Percentiles rank a stretch among this genome's conserved stretches.
Conservation (phyloP, 73 alveolate species). For the Paramecium sonneborni region DNA sequence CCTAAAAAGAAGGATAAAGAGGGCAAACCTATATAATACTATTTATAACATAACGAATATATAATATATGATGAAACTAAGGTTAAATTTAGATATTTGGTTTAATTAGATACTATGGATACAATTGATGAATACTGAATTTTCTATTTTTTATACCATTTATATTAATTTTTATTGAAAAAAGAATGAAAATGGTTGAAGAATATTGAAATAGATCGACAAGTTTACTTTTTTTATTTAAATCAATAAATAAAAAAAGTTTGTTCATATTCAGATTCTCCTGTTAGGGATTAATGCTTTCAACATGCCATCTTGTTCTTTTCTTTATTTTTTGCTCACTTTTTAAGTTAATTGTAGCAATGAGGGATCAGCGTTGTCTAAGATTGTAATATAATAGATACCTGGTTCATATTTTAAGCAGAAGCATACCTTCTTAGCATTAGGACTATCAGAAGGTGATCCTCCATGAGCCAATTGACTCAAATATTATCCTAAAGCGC, state of each 20-base stretch:
- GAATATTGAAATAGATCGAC: background rate
- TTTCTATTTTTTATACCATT: background rate
- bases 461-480: conserved; percentile 59
- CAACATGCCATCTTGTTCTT: background rate
- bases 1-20: background rate
- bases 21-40: background rate
- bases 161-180: too few relatives aligned
- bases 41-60: conserved; percentile 76
- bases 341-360: conserved; percentile 35
- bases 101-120: conserved; percentile 49
- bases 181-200: background rate
- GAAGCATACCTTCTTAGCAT: conserved; percentile 56
- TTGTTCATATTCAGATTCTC: conserved; percentile 16
- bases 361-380: conserved; percentile 45
- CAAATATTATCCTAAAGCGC: conserved; percentile 54
- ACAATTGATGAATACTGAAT: background rate
- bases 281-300: conserved; percentile 15
- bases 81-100: conserved; percentile 88
- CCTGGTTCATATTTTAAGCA: conserved; percentile 42
- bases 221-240: conserved; percentile 6
- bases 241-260: background rate
- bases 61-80: conserved; percentile 88
- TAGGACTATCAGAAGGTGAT: conserved; percentile 25
- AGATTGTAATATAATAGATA: background rate
- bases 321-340: background rate